Conservation (phyloP, 192 early-diverging fungal genomes). For the Spizellomyces punctatus region DNA sequence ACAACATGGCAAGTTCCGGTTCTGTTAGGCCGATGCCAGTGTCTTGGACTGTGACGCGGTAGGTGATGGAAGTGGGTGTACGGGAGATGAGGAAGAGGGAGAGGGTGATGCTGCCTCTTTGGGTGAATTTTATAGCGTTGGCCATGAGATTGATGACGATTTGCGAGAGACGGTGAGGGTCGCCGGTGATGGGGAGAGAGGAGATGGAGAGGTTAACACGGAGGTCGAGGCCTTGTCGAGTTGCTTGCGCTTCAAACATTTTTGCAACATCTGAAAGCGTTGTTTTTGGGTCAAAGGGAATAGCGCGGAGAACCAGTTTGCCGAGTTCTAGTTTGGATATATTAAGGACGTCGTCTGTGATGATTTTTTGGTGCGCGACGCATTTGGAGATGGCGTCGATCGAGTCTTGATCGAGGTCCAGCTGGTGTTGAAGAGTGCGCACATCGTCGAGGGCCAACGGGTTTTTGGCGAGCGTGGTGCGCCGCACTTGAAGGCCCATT, state of each 20-base stretch:
- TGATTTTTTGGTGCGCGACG: slow-evolving; percentile 31
- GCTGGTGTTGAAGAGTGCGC: slow-evolving; percentile 3
- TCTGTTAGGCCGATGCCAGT: slow-evolving; percentile 19
- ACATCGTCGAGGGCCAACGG: slow-evolving; percentile 3
- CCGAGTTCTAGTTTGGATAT: slow-evolving; percentile 21
- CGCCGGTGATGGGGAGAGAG: slow-evolving; percentile 10
- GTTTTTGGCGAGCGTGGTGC: not conserved
- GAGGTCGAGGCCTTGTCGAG: slow-evolving; percentile 10
- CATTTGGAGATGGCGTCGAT: slow-evolving; percentile 30
- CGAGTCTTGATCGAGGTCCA: slow-evolving; percentile 14
- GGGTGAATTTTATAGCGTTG: slow-evolving; percentile 28
- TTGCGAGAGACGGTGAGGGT: slow-evolving; percentile 21
- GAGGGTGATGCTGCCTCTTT: slow-evolving; percentile 26
- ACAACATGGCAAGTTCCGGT: not conserved
- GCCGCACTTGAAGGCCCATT: not conserved
- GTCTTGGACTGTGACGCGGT: slow-evolving; percentile 6
- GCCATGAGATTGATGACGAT: slow-evolving; percentile 32
- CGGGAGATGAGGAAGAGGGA: slow-evolving; percentile 5
- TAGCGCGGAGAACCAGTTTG: not conserved
- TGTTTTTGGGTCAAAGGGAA: slow-evolving; percentile 7
- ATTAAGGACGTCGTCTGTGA: slow-evolving; percentile 35
- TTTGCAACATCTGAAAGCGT: slow-evolving; percentile 1
- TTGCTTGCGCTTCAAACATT: slow-evolving; percentile 25
- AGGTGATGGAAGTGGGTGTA: not conserved
- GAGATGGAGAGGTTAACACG: slow-evolving; percentile 24